phyloP scores from a whole-genome alignment of 345 rosid species.

The Carallia brachiata region DNA sequence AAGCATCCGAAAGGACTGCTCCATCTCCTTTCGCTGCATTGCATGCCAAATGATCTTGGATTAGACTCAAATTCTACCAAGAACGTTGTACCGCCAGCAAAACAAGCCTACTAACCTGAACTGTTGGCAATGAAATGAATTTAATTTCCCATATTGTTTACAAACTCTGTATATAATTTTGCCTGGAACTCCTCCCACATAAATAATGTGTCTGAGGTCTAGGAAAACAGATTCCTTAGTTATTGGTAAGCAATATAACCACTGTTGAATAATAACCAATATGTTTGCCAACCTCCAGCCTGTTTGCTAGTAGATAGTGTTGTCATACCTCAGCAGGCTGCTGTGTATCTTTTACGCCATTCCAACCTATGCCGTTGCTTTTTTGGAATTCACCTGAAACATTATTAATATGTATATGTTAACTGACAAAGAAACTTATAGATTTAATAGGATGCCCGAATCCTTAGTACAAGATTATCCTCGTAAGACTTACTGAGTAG shows the following conservation, averaged over 20 bases:
- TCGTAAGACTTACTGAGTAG: slow-evolving; percentile 61
- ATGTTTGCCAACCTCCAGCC: slow-evolving; percentile 29
- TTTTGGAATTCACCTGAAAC: slow-evolving; percentile 66
- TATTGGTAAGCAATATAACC: slow-evolving; percentile 43
- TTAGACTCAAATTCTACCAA: too few species aligned
- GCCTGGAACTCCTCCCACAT: too few species aligned
- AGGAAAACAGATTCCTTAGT: neutral
- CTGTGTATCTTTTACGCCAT: slow-evolving; percentile 92
- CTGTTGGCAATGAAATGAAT: slow-evolving; percentile 58
- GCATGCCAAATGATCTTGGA: too few species aligned
- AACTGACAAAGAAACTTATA: neutral
- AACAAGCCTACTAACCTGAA: slow-evolving; percentile 41
- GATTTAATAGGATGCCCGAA: too few species aligned
- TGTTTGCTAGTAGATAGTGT: slow-evolving; percentile 84
- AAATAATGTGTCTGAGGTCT: too few species aligned
- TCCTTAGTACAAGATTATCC: neutral
- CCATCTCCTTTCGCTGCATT: slow-evolving; percentile 50
- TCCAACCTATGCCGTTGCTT: slow-evolving; percentile 94
- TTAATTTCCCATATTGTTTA: slow-evolving; percentile 55
- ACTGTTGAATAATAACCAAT: slow-evolving; percentile 31
- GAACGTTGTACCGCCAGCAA: neutral
- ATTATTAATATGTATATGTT: slow-evolving; percentile 8
- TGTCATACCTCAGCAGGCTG: slow-evolving; percentile 91
- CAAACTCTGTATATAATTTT: slow-evolving; percentile 31
- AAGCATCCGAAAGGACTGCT: slow-evolving; percentile 78